Evolutionary conservation across 2,329 filamentous ascomycete species (phyloP).

Genomic region (Chaetomium olivaceum): DNA sequence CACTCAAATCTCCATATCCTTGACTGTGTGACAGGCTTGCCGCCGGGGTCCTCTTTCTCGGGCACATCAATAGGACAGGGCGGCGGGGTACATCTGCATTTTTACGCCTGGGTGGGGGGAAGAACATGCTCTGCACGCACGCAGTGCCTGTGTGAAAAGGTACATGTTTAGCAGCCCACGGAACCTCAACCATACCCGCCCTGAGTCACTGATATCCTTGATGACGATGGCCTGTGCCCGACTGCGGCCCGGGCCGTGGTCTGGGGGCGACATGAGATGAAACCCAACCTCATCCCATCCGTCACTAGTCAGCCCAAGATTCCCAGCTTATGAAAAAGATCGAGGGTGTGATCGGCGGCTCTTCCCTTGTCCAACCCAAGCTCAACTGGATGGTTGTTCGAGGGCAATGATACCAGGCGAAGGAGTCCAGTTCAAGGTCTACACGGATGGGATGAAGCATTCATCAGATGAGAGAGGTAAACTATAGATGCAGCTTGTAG

Average conservation of each 20-base stretch:
- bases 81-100: neutral
- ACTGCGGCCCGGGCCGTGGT: slow-evolving; percentile 3
- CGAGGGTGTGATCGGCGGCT: neutral
- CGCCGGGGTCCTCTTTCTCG: slow-evolving; percentile 55
- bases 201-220: neutral
- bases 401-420: no score
- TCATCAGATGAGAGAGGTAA: no score
- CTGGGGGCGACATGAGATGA: neutral
- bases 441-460: no score
- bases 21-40: slow-evolving; percentile 58
- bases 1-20: slow-evolving; percentile 29
- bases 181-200: neutral
- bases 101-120: neutral
- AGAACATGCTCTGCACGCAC: no score
- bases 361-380: neutral
- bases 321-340: neutral
- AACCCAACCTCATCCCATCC: neutral
- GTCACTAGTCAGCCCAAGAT: neutral
- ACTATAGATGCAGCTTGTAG: no score
- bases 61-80: slow-evolving; percentile 27
- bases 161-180: neutral
- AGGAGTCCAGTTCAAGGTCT: neutral
- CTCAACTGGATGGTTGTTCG: neutral
- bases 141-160: no score
- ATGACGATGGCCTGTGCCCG: neutral